Conservation (phyloP, 192 early-diverging fungal species). For the Podila epicladia region DNA sequence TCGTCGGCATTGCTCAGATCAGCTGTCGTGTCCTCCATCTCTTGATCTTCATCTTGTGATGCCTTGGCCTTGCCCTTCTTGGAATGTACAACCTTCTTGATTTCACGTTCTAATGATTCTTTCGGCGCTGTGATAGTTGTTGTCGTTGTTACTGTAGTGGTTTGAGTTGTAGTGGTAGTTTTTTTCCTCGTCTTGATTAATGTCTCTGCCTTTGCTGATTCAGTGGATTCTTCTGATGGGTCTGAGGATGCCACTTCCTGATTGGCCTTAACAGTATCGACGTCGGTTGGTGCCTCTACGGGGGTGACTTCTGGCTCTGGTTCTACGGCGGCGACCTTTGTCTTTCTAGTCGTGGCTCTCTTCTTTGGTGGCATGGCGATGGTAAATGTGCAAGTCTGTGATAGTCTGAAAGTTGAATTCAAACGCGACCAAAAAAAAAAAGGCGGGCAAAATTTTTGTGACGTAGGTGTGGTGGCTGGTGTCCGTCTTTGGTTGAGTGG, state of each 20-base stretch:
- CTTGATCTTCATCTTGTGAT: conserved; percentile 2
- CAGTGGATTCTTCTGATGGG: not conserved
- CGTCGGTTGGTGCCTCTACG: conserved; percentile 5
- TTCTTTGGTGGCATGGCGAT: conserved; percentile 36
- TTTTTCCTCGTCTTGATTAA: not conserved
- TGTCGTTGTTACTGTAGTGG: not conserved
- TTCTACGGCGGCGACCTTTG: conserved; percentile 9
- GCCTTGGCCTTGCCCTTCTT: no score
- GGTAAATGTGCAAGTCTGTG: not conserved
- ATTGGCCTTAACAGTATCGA: conserved; percentile 2
- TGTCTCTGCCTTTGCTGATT: conserved; percentile 5
- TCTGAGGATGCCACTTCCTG: not conserved
- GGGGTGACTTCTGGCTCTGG: not conserved
- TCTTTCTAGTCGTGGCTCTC: conserved; percentile 23
- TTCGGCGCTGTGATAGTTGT: not conserved
- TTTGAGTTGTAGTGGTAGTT: not conserved
- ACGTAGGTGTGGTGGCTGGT: not conserved
- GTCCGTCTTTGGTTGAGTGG: not conserved
- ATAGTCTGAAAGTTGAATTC: not conserved
- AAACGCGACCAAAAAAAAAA: not conserved
- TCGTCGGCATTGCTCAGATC: conserved; percentile 2
- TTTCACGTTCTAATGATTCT: not conserved
- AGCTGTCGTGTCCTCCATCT: not conserved
- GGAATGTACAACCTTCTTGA: not conserved
- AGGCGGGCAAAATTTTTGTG: no score